Evolutionary conservation across 257 asterid species (phyloP).

Genomic region (Salvia splendens): DNA sequence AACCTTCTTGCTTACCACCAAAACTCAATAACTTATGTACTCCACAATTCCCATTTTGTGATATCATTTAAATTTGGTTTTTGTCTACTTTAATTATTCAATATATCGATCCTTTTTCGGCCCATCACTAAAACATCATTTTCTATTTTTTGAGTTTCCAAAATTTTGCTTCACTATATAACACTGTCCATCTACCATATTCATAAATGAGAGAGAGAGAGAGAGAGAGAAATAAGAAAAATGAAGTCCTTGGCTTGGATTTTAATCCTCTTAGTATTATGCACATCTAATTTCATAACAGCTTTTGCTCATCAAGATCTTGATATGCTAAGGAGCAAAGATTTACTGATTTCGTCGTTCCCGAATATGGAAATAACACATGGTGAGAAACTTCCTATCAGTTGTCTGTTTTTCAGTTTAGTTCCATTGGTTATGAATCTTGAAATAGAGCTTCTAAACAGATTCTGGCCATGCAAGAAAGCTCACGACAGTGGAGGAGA

Average conservation of each 20-base stretch:
- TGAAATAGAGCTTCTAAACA: background rate
- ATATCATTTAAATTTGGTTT: background rate
- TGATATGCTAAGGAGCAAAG: constrained; percentile 22
- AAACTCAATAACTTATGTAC: too few species aligned
- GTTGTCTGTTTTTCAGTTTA: background rate
- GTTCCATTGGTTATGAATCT: background rate
- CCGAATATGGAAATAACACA: constrained; percentile 13
- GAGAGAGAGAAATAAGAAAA: background rate
- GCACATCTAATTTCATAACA: constrained; percentile 24
- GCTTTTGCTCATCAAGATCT: constrained; percentile 34
- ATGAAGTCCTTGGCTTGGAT: constrained; percentile 36
- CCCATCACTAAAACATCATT: constrained; percentile 6
- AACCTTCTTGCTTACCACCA: background rate
- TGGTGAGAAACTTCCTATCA: constrained; percentile 28
- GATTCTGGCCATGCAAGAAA: constrained; percentile 19
- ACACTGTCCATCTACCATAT: constrained; percentile 2
- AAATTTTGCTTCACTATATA: background rate
- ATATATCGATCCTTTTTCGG: background rate
- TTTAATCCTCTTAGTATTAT: constrained; percentile 26
- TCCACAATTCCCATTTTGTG: too few species aligned
- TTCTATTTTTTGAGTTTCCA: background rate
- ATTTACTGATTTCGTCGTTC: constrained; percentile 24
- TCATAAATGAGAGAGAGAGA: background rate
- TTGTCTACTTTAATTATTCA: background rate
- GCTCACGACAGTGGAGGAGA: constrained; percentile 13